Conservation (phyloP, 2,329 filamentous ascomycete genomes). For the Fusarium hostae region DNA sequence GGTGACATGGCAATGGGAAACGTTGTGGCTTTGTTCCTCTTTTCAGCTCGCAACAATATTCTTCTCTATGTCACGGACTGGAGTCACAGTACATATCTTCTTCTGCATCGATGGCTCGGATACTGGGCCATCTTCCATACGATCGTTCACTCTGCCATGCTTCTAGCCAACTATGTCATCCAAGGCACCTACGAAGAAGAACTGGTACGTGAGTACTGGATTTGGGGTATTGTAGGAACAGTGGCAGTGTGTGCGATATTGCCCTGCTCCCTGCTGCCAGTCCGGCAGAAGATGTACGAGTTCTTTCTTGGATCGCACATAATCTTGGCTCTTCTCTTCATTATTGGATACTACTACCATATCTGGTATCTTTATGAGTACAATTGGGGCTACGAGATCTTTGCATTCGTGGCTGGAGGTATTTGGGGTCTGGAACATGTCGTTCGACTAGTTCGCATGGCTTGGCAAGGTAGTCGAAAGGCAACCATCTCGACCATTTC, state of each 20-base stretch:
- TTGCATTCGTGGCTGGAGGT: slow-evolving; percentile 45
- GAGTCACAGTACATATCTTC: slow-evolving; percentile 51
- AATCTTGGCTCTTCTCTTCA: slow-evolving; percentile 47
- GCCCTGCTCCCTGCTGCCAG: slow-evolving; percentile 42
- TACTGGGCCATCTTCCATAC: slow-evolving; percentile 87
- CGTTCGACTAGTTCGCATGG: slow-evolving; percentile 43
- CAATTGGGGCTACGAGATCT: slow-evolving; percentile 54
- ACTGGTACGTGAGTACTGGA: slow-evolving; percentile 46
- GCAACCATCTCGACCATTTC: slow-evolving; percentile 42
- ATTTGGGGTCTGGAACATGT: slow-evolving; percentile 48
- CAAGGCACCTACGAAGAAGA: slow-evolving; percentile 43
- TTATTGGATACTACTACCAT: slow-evolving; percentile 51
- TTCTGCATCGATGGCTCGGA: slow-evolving; percentile 53
- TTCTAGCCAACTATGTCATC: slow-evolving; percentile 43
- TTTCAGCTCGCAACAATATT: slow-evolving; percentile 50
- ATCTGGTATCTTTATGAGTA: slow-evolving; percentile 50
- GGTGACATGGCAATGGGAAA: slow-evolving; percentile 51
- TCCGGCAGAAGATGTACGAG: slow-evolving; percentile 49
- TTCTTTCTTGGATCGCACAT: slow-evolving; percentile 50
- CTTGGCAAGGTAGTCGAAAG: slow-evolving; percentile 31
- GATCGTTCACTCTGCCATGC: slow-evolving; percentile 58
- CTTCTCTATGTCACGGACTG: slow-evolving; percentile 52
- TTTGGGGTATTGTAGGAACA: slow-evolving; percentile 50
- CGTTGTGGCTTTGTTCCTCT: slow-evolving; percentile 48
- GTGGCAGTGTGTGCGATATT: slow-evolving; percentile 44